Evolutionary conservation across 2,329 filamentous ascomycete genomes (phyloP).

Genomic region (Cladosporium austrohemisphaericum): DNA sequence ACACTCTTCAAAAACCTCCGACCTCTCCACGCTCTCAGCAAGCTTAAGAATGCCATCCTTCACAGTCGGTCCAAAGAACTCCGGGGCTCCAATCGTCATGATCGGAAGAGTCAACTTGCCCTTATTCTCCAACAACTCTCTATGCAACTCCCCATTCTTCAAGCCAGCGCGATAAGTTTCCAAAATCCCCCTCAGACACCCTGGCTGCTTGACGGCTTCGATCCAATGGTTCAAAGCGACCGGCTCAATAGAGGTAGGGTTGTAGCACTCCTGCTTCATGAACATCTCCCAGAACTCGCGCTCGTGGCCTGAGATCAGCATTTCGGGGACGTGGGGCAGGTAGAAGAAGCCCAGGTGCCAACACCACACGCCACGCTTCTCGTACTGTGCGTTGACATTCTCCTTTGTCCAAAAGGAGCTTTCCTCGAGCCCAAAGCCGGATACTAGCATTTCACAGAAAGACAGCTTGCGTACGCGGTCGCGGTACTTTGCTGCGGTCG

Average conservation of each 20-base stretch:
- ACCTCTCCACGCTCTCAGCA: constrained; percentile 29
- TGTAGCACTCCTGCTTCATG: constrained; percentile 40
- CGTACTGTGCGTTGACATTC: constrained; percentile 32
- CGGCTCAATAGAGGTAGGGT: constrained; percentile 35
- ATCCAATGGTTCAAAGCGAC: constrained; percentile 34
- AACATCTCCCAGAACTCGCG: constrained; percentile 40
- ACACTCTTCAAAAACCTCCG: constrained; percentile 35
- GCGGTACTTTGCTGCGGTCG: constrained; percentile 31
- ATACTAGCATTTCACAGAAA: constrained; percentile 36
- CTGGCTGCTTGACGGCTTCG: constrained; percentile 31
- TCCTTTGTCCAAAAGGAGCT: constrained; percentile 31
- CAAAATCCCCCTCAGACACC: constrained; percentile 33
- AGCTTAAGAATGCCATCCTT: constrained; percentile 31
- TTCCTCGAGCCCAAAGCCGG: constrained; percentile 32
- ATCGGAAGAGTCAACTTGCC: constrained; percentile 31
- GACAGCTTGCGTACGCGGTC: constrained; percentile 31
- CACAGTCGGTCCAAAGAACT: constrained; percentile 35
- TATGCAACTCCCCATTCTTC: constrained; percentile 32
- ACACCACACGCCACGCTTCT: constrained; percentile 35
- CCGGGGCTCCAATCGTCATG: constrained; percentile 35
- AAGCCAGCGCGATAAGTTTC: constrained; percentile 35
- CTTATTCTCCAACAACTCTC: constrained; percentile 24
- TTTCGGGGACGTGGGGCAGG: constrained; percentile 38
- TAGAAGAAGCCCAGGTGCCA: constrained; percentile 36
- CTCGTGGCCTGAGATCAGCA: constrained; percentile 38